Evolutionary conservation across 140 eudicot genomes (phyloP).

Genomic region (Senecio squalidus): DNA sequence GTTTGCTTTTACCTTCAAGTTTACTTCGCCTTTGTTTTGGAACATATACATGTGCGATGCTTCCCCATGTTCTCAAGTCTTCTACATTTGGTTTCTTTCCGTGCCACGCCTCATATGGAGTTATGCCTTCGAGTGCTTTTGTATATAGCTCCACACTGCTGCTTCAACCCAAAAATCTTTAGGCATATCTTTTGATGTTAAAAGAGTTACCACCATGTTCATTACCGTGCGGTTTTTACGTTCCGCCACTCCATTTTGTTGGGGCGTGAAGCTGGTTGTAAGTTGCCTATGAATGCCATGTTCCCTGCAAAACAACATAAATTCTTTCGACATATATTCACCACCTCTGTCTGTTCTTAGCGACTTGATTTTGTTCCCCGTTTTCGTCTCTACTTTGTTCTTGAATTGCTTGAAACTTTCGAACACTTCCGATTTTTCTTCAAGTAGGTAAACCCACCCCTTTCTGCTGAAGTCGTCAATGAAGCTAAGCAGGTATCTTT

Average conservation of each 20-base stretch:
- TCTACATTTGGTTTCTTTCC: background rate
- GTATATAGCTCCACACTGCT: background rate
- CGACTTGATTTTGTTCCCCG: background rate
- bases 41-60: background rate
- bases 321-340: background rate
- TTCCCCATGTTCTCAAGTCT: background rate
- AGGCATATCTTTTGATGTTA: background rate
- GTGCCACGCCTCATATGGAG: background rate
- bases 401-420: background rate
- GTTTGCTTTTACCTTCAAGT: background rate
- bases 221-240: no score
- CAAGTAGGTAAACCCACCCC: background rate
- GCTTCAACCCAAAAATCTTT: background rate
- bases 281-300: background rate
- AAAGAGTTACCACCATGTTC: background rate
- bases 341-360: background rate
- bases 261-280: background rate
- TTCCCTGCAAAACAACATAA: background rate
- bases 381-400: no score
- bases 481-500: background rate
- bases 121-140: background rate
- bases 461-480: constrained; percentile 1
- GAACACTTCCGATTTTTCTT: background rate
- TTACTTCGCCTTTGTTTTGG: background rate
- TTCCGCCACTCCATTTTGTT: constrained; percentile 1